A percentile compares a stretch with the other conserved stretches of the same genome.
These are phyloP conservation scores for Aspergillus piperis DNA, from an alignment of 2,329 filamentous ascomycete genomes.

Conservation along the genomic window DNA sequence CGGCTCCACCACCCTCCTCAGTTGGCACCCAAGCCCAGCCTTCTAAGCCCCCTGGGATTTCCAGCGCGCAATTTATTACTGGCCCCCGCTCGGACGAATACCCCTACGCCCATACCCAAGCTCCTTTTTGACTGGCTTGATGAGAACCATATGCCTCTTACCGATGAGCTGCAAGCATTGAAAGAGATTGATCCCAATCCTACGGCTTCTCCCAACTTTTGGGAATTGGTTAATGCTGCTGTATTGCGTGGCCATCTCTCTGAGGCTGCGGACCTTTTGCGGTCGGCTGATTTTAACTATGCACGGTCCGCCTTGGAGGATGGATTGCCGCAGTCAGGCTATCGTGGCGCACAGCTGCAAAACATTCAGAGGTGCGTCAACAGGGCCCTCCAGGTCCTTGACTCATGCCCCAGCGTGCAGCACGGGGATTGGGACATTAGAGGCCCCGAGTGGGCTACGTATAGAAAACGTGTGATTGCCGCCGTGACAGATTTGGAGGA, in stretches of 20 bases:
- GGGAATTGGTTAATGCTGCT: conserved; percentile 76
- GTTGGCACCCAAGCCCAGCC: conserved; percentile 26
- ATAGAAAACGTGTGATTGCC: conserved; percentile 71
- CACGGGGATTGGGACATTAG: conserved; percentile 76
- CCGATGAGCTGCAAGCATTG: conserved; percentile 67
- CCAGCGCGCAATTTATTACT: conserved; percentile 34
- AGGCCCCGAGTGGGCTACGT: conserved; percentile 79
- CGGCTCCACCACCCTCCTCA: conserved; percentile 71
- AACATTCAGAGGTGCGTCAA: conserved; percentile 74
- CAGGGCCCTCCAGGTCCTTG: conserved; percentile 68
- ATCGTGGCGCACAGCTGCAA: conserved; percentile 72
- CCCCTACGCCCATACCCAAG: conserved; percentile 62
- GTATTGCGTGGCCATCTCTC: conserved; percentile 73
- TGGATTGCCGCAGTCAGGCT: conserved; percentile 65
- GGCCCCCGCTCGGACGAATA: conserved; percentile 27
- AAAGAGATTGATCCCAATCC: conserved; percentile 68
- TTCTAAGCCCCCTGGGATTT: conserved; percentile 26
- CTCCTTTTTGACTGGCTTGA: conserved; percentile 83
- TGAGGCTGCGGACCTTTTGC: conserved; percentile 68
- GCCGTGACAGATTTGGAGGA: conserved; percentile 70
- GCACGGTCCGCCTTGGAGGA: conserved; percentile 67
- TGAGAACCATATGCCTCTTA: conserved; percentile 70
- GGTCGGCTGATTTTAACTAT: conserved; percentile 74
- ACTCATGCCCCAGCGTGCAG: conserved; percentile 68
- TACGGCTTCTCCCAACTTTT: conserved; percentile 75